phyloP scores from a whole-genome alignment of 257 asterid genomes.

The Linderniella brevidens region DNA sequence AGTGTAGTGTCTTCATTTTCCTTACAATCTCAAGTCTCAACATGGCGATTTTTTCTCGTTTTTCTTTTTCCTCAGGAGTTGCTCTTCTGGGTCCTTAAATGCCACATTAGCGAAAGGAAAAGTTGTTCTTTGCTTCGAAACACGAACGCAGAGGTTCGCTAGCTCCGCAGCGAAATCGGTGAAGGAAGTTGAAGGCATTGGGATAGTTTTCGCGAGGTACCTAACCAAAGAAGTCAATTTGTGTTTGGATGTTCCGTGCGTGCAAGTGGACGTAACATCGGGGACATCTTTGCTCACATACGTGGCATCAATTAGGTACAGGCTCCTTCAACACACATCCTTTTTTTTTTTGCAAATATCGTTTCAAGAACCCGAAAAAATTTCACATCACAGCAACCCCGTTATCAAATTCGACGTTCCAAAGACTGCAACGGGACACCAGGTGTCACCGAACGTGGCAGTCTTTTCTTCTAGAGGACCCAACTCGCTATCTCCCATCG shows the following conservation, averaged over 20 bases:
- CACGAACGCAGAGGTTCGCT: constrained; percentile 14
- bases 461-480: constrained; percentile 31
- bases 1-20: too few species aligned
- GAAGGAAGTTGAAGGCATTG: constrained; percentile 16
- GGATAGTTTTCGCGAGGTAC: constrained; percentile 14
- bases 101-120: constrained; percentile 19
- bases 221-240: constrained; percentile 18
- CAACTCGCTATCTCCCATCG: constrained; percentile 20
- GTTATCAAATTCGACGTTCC: constrained; percentile 18
- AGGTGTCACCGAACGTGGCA: constrained; percentile 19
- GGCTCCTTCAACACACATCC: neutral
- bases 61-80: constrained; percentile 10
- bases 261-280: constrained; percentile 20
- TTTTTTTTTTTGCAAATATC: neutral
- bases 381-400: constrained; percentile 17
- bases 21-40: too few species aligned
- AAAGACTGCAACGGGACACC: constrained; percentile 20
- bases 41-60: too few species aligned
- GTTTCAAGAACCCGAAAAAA: neutral
- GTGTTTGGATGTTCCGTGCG: constrained; percentile 22
- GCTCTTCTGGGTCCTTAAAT: constrained; percentile 14
- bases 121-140: constrained; percentile 22
- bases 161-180: constrained; percentile 13
- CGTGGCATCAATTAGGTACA: constrained; percentile 16
- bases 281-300: constrained; percentile 21